phyloP scores from a whole-genome alignment of 352 stramenopile species.

The Pythium myriotylum region DNA sequence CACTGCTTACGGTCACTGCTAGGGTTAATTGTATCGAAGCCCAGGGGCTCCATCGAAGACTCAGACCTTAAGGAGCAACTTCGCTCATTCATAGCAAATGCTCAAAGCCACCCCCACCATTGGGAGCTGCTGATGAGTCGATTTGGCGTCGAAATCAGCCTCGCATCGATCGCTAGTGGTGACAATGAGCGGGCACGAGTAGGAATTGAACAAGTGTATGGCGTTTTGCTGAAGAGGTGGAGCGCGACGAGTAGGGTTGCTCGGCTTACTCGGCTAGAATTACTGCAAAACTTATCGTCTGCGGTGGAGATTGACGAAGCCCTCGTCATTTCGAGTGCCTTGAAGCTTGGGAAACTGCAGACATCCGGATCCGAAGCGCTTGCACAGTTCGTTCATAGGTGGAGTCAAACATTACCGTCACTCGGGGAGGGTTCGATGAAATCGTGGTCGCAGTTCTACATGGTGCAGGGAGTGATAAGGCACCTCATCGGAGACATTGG shows the following conservation, averaged over 20 bases:
- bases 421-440: conserved; percentile 53
- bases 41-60: background rate
- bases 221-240: conserved; percentile 56
- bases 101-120: conserved; percentile 34
- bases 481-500: conserved; percentile 37
- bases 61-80: conserved; percentile 19
- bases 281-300: conserved; percentile 69
- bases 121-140: conserved; percentile 42
- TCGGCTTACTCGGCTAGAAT: conserved; percentile 46
- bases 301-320: conserved; percentile 67
- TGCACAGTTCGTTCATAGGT: conserved; percentile 39
- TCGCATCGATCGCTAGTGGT: conserved; percentile 45
- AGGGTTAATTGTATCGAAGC: conserved; percentile 30
- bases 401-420: conserved; percentile 41
- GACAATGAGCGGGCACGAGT: conserved; percentile 53
- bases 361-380: background rate
- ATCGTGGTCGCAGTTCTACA: conserved; percentile 65
- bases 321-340: conserved; percentile 16
- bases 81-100: conserved; percentile 27
- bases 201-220: conserved; percentile 65
- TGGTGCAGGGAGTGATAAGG: conserved; percentile 52
- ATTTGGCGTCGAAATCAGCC: conserved; percentile 56
- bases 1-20: conserved; percentile 55
- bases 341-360: conserved; percentile 3
- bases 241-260: conserved; percentile 52